These are phyloP conservation scores for Aspergillus diversus DNA, from an alignment of 495 filamentous ascomycete genomes.

Conservation along the genomic window DNA sequence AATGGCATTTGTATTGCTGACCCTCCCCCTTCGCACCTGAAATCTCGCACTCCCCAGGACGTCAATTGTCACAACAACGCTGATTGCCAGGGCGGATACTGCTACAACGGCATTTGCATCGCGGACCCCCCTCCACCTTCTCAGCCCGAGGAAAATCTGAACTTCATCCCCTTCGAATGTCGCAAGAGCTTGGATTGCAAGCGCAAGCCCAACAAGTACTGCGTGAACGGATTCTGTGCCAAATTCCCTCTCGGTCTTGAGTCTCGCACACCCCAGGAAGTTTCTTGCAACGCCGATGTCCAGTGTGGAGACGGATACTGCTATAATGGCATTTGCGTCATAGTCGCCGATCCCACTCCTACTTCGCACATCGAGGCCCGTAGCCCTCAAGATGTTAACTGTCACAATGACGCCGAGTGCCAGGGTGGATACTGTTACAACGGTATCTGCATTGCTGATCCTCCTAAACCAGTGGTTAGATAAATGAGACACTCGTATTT, in stretches of 20 bases:
- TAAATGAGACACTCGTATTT: not conserved
- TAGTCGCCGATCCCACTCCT: not conserved
- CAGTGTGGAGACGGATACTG: constrained; percentile 11
- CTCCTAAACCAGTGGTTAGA: not conserved
- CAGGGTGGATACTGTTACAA: constrained; percentile 7
- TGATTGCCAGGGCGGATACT: constrained; percentile 12
- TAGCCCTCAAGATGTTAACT: not conserved
- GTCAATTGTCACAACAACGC: constrained; percentile 2
- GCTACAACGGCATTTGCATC: constrained; percentile 15
- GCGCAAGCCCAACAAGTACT: not conserved
- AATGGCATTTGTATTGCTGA: constrained; percentile 13
- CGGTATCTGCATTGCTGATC: constrained; percentile 6
- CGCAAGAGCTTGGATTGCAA: constrained; percentile 5
- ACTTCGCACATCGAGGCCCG: not conserved
- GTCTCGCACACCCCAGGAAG: not conserved
- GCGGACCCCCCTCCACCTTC: not conserved
- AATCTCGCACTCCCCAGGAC: constrained; percentile 2
- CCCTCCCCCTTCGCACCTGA: not conserved
- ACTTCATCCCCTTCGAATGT: constrained; percentile 8
- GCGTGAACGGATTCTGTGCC: constrained; percentile 12
- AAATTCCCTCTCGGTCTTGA: not conserved
- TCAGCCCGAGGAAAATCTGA: not conserved
- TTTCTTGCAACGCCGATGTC: constrained; percentile 1
- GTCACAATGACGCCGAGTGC: constrained; percentile 6
- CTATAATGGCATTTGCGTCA: constrained; percentile 11